Evolutionary conservation across 495 filamentous ascomycete genomes (phyloP).

Genomic region (Emericellopsis terricola): DNA sequence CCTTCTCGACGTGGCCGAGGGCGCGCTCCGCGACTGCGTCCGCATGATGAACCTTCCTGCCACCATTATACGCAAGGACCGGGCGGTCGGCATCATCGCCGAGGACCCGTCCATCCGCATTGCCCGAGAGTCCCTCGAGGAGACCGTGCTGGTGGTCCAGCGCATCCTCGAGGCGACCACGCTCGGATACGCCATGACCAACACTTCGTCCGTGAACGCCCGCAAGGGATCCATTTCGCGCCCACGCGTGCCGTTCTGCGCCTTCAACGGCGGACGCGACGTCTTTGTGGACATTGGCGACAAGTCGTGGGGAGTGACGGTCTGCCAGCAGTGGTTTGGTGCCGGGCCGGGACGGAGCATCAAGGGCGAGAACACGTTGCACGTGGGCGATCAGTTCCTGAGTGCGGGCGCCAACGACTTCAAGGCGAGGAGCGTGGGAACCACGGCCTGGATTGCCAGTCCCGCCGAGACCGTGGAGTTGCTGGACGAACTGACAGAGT

Average conservation of each 20-base stretch:
- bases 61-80: conserved; percentile 67
- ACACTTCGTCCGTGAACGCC: neutral
- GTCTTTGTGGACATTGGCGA: conserved; percentile 99
- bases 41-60: conserved; percentile 60
- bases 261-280: conserved; percentile 94
- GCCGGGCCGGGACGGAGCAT: conserved; percentile 21
- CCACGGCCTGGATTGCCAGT: conserved; percentile 77
- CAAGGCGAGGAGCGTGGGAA: conserved; percentile 54
- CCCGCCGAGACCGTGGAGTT: conserved; percentile 78
- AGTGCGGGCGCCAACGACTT: conserved; percentile 94
- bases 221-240: conserved; percentile 9
- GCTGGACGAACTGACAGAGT: conserved; percentile 58
- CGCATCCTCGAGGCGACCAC: conserved; percentile 73
- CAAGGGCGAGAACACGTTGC: conserved; percentile 41
- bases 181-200: neutral
- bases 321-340: conserved; percentile 80
- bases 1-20: conserved; percentile 75
- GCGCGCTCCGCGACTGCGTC: conserved; percentile 61
- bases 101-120: conserved; percentile 39
- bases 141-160: conserved; percentile 86
- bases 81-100: conserved; percentile 83
- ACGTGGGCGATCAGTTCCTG: conserved; percentile 92
- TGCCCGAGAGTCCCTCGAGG: conserved; percentile 76
- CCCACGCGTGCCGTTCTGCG: conserved; percentile 70
- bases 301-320: conserved; percentile 85